Conservation (phyloP, 345 rosid species). For the Populus euphratica region DNA sequence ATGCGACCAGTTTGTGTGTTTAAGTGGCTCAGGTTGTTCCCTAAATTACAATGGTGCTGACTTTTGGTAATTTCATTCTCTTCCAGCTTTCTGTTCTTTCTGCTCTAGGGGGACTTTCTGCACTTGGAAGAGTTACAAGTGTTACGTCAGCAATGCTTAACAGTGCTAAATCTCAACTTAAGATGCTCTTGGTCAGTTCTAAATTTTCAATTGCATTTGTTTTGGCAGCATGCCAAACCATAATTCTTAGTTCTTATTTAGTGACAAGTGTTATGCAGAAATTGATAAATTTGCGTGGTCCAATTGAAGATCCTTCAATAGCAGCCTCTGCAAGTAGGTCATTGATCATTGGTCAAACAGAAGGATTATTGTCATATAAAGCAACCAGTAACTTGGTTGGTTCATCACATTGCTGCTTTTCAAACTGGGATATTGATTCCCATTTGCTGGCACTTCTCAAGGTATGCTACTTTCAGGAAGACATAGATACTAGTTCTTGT, state of each 20-base stretch:
- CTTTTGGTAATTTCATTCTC: conserved; percentile 25
- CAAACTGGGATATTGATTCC: conserved; percentile 62
- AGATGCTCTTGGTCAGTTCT: conserved; percentile 70
- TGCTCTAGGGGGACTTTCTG: conserved; percentile 51
- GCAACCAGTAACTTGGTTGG: conserved; percentile 66
- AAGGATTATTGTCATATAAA: conserved; percentile 75
- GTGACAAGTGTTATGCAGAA: conserved; percentile 59
- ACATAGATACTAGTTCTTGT: background rate
- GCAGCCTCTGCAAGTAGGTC: conserved; percentile 64
- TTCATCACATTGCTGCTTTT: conserved; percentile 66
- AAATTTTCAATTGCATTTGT: conserved; percentile 19
- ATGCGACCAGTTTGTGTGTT: conserved; percentile 14
- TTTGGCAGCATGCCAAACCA: conserved; percentile 18
- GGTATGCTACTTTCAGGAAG: conserved; percentile 35
- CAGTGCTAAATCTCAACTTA: conserved; percentile 66
- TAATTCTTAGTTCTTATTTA: conserved; percentile 23
- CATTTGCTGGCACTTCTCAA: conserved; percentile 71
- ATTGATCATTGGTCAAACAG: conserved; percentile 63
- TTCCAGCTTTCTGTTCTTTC: conserved; percentile 72
- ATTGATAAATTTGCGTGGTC: conserved; percentile 61
- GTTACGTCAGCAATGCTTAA: conserved; percentile 43
- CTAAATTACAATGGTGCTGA: conserved; percentile 1
- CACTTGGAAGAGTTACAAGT: conserved; percentile 33
- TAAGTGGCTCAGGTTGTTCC: conserved; percentile 1
- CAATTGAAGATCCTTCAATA: conserved; percentile 87